A percentile compares a stretch with the other conserved stretches of the same genome.
Evolutionary conservation across 129 eudicot genomes (phyloP).

Genomic region (Chrysanthemum seticuspe): DNA sequence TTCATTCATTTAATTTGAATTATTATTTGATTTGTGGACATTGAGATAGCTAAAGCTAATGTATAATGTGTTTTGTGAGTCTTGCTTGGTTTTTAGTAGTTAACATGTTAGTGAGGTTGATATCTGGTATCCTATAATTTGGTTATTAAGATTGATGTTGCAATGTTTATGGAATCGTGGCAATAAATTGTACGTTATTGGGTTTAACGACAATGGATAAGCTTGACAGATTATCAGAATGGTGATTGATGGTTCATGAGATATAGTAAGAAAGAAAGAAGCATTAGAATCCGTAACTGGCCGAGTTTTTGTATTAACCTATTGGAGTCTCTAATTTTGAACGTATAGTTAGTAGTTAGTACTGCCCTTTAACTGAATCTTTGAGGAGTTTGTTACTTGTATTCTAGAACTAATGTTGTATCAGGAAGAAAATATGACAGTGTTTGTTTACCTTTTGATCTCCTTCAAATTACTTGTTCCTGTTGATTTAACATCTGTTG

Average conservation of each 20-base stretch:
- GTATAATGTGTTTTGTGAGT: conserved; percentile 8
- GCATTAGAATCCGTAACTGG: conserved; percentile 10
- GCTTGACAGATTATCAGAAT: neutral
- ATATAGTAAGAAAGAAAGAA: conserved; percentile 9
- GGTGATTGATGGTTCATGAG: conserved; percentile 9
- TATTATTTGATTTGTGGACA: neutral
- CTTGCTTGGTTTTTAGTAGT: neutral
- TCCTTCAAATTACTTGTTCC: neutral
- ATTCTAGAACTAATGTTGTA: conserved; percentile 3
- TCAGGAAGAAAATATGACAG: neutral
- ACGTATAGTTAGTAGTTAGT: neutral
- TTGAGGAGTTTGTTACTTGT: neutral
- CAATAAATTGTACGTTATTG: neutral
- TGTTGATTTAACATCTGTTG: neutral
- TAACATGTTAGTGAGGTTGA: neutral
- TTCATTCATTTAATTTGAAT: conserved; percentile 4
- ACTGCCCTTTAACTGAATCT: neutral
- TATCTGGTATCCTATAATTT: neutral
- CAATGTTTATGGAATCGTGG: conserved; percentile 5
- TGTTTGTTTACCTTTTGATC: neutral
- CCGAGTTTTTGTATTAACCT: conserved; percentile 6
- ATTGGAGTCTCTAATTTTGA: conserved; percentile 19
- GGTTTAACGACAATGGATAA: neutral
- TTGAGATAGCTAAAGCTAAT: conserved; percentile 12
- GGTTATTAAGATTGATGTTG: neutral